Evolutionary conservation across 208 protist genomes (phyloP).

Genomic region (Phytomonas serpens): DNA sequence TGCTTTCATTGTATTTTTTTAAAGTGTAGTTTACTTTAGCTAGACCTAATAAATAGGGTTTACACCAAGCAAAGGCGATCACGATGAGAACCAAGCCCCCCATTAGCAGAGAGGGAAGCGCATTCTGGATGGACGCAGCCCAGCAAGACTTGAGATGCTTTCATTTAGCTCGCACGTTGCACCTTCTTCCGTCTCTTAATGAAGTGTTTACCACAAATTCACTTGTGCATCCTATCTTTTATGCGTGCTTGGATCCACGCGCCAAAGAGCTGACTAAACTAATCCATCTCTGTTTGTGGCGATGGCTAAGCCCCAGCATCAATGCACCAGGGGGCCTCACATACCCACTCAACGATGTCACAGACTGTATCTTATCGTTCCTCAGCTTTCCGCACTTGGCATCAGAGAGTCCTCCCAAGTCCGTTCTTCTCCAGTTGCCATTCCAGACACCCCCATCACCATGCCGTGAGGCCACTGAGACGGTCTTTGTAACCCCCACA

Average conservation of each 20-base stretch:
- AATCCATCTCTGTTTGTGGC: slow-evolving; percentile 39
- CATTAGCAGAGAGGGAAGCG: not conserved
- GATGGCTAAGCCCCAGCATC: slow-evolving; percentile 15
- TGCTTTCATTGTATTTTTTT: not conserved
- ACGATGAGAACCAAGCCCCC: not conserved
- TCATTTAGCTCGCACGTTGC: slow-evolving; percentile 62
- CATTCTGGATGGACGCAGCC: slow-evolving; percentile 16
- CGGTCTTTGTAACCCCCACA: not conserved
- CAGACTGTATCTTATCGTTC: slow-evolving; percentile 40
- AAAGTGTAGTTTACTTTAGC: not conserved
- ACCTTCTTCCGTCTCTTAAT: slow-evolving; percentile 46
- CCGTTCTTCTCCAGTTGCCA: not conserved
- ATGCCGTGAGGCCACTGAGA: not conserved
- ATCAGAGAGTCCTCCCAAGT: not conserved
- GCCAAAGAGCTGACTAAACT: slow-evolving; percentile 24
- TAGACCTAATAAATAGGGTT: not conserved
- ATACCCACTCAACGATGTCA: slow-evolving; percentile 13
- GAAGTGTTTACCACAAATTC: slow-evolving; percentile 40
- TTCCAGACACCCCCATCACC: not conserved
- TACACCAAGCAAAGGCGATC: not conserved
- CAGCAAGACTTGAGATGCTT: slow-evolving; percentile 42
- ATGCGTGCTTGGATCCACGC: slow-evolving; percentile 35
- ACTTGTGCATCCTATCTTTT: slow-evolving; percentile 57
- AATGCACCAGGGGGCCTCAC: slow-evolving; percentile 3
- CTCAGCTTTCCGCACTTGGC: slow-evolving; percentile 30